These are phyloP conservation scores for Butyriboletus appendiculatus DNA, from an alignment of 1,284 basidiomycete genomes.

Conservation along the genomic window DNA sequence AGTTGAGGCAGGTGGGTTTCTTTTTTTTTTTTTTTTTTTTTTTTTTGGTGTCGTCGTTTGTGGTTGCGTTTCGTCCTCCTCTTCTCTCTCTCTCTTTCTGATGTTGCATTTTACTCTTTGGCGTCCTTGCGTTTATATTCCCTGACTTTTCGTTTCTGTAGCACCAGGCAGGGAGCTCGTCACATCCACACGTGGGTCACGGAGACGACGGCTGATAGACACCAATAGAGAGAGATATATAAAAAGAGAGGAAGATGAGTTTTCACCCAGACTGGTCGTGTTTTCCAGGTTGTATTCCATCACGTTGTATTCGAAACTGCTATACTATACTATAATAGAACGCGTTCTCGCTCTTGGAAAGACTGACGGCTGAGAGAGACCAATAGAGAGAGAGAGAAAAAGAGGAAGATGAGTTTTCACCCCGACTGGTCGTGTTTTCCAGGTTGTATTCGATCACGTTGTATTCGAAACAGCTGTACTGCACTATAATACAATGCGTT, in stretches of 20 bases:
- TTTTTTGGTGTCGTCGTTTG: too few relatives aligned
- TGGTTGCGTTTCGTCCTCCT: background rate
- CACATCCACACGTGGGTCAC: constrained; percentile 29
- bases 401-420: too few relatives aligned
- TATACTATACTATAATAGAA: constrained; percentile 12
- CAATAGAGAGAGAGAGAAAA: too few relatives aligned
- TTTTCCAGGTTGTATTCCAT: constrained; percentile 13
- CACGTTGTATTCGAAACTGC: constrained; percentile 21
- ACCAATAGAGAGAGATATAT: background rate
- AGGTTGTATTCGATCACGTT: too few relatives aligned
- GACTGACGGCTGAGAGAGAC: constrained; percentile 16
- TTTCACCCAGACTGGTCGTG: background rate
- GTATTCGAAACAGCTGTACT: too few relatives aligned
- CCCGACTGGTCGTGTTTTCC: too few relatives aligned
- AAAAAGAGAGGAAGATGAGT: background rate
- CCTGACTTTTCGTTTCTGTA: background rate
- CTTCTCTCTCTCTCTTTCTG: background rate
- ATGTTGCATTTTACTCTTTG: background rate
- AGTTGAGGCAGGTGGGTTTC: constrained; percentile 73
- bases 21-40: too few relatives aligned
- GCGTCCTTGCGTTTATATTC: background rate
- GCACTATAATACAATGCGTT: too few relatives aligned
- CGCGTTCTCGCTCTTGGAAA: background rate
- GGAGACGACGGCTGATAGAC: constrained; percentile 22
- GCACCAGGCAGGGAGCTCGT: constrained; percentile 33